These are phyloP conservation scores for Fraxinus latifolia DNA, from an alignment of 305 asterid genomes.

Conservation along the genomic window DNA sequence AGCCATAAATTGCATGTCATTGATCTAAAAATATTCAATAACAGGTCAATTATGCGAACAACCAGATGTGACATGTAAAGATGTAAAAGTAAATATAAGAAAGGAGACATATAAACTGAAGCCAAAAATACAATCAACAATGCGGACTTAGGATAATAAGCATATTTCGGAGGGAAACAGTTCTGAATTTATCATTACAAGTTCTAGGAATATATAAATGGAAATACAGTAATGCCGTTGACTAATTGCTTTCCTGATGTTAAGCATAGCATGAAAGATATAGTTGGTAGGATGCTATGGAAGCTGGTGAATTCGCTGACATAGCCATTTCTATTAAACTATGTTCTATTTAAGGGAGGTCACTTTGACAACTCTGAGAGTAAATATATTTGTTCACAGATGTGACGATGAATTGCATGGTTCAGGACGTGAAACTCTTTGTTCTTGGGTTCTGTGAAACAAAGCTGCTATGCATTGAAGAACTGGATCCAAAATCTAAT, in stretches of 20 bases:
- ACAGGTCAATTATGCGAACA: slow-evolving; percentile 8
- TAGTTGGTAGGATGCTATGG: not conserved
- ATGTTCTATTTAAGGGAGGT: not conserved
- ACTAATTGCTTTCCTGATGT: slow-evolving; percentile 6
- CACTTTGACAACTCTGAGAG: not conserved
- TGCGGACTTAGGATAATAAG: not conserved
- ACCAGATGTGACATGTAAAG: not conserved
- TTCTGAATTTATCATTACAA: not conserved
- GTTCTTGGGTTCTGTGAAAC: not conserved
- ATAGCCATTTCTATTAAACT: not conserved
- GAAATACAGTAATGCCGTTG: slow-evolving; percentile 11
- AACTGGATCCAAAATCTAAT: slow-evolving; percentile 5
- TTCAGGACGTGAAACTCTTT: not conserved
- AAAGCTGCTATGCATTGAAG: not conserved
- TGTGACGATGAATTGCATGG: not conserved
- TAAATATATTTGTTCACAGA: not conserved
- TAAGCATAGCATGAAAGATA: slow-evolving; percentile 8
- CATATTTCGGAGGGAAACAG: not conserved
- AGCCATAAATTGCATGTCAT: slow-evolving; percentile 24
- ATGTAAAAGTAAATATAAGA: slow-evolving; percentile 14
- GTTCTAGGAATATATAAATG: slow-evolving; percentile 14
- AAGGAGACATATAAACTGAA: slow-evolving; percentile 8
- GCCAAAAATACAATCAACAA: slow-evolving; percentile 6
- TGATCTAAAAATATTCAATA: slow-evolving; percentile 19
- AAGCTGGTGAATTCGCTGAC: not conserved